Conservation (phyloP, 2,329 filamentous ascomycete species). For the Aotearoamyces nothofagi region DNA sequence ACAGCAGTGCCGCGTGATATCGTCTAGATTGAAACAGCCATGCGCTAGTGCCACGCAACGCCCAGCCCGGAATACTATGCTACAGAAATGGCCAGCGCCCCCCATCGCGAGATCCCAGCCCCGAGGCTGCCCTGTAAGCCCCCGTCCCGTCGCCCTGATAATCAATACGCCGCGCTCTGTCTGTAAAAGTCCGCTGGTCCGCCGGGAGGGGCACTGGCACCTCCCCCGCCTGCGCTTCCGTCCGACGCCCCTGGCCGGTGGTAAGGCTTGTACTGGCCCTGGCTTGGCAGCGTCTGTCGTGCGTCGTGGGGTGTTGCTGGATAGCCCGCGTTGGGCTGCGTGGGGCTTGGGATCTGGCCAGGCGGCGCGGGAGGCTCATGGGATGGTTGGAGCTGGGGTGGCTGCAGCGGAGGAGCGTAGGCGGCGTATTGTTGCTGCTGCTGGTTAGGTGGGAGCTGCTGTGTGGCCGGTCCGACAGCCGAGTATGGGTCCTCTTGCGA, state of each 20-base stretch:
- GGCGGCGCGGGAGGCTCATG: slow-evolving; percentile 2
- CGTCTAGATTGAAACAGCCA: too few relatives aligned
- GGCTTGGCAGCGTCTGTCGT: slow-evolving; percentile 33
- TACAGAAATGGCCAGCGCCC: too few relatives aligned
- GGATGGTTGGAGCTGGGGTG: slow-evolving; percentile 6
- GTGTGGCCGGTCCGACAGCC: slow-evolving; percentile 7
- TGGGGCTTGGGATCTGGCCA: slow-evolving; percentile 8
- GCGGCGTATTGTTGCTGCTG: slow-evolving; percentile 17
- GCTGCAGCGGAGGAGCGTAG: slow-evolving; percentile 13
- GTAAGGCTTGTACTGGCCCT: slow-evolving; percentile 47
- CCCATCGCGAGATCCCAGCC: too few relatives aligned
- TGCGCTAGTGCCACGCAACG: too few relatives aligned
- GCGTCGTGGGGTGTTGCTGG: slow-evolving; percentile 30
- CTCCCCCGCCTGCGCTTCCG: slow-evolving; percentile 11
- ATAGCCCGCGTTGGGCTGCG: slow-evolving; percentile 10
- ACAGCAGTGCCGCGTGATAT: too few relatives aligned
- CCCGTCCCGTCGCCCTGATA: too few relatives aligned
- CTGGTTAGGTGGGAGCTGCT: slow-evolving; percentile 11
- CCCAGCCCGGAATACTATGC: too few relatives aligned
- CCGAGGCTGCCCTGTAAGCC: too few relatives aligned
- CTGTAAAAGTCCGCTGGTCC: slow-evolving; percentile 37
- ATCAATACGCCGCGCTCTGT: slow-evolving; percentile 22
- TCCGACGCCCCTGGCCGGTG: slow-evolving; percentile 14
- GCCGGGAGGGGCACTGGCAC: slow-evolving; percentile 27
- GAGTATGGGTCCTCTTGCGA: slow-evolving; percentile 16